Base-by-base conservation (phyloP, 1,284 basidiomycete genomes). In the Microbotryum intermedium region DNA sequence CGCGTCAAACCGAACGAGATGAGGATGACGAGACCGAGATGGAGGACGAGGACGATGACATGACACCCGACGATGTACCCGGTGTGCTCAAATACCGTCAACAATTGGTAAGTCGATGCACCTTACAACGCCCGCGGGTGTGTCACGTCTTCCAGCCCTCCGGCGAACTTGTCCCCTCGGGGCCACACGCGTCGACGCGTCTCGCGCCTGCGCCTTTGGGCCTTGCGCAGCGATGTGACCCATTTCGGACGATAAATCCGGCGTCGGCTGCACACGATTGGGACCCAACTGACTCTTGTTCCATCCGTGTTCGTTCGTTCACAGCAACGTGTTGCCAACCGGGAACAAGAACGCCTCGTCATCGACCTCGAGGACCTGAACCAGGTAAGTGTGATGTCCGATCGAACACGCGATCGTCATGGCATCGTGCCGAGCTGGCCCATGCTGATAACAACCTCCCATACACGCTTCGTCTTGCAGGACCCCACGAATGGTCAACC, bases 291-390 rank as follows among this genome's bases (percentile, higher is more conserved):
- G 34, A 39, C 13, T 5, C 34, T 6, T 39, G 34, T 39, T 11
- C 34, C 34, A 16, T 39, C 28, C 16, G 23, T 25, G 26, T 6
- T 26, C 3, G 45, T 11, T n/a, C n/a, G 20, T 23, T 10, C 16
- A 23, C 62, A 92, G 88, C 88, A 93, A 86, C 81, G 81, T 56
- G 87, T 98, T 63, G 89, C 93, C 54, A 95, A 98, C 75, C 83
- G 94, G 50, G 87, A 94, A 62, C 88, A 92, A 72, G 83, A 89
- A 67, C 86, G 86, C 81, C 57, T 68, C 43, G 62, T 64, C n/a
- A 71, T 78, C 48, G 76, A 77, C 61, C 66, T 78, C 21, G 71
- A 71, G 20, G 76, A 78, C 66, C 56, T 78, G 51, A 68, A 72
- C 29, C 62, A 73, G 58, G 76, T 74, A 45, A 60, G 64, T 53